A percentile compares a stretch with the other conserved stretches of the same genome.
Conservation (phyloP, 371 early-diverging fungal species). For the Lichtheimia ornata region DNA sequence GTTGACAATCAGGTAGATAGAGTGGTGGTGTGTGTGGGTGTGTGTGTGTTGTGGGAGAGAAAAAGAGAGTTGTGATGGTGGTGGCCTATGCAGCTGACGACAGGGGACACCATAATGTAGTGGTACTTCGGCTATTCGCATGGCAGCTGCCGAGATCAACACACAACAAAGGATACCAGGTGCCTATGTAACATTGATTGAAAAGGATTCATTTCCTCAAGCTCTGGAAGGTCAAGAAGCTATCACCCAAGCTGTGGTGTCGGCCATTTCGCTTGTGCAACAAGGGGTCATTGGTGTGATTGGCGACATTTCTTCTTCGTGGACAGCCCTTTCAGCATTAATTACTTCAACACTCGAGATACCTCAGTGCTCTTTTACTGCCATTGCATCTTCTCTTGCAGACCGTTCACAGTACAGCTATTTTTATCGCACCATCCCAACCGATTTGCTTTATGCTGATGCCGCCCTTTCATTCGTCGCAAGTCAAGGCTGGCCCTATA, state of each 20-base stretch:
- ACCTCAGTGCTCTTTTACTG: conserved; percentile 63
- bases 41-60: background rate
- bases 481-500: conserved; percentile 53
- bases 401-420: conserved; percentile 55
- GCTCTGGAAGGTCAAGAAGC: conserved; percentile 41
- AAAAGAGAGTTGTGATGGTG: background rate
- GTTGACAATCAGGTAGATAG: conserved; percentile 41
- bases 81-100: background rate
- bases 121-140: conserved; percentile 58
- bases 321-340: conserved; percentile 55
- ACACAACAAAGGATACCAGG: conserved; percentile 51
- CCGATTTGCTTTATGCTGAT: conserved; percentile 48
- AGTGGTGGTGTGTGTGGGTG: too few species aligned
- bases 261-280: conserved; percentile 56
- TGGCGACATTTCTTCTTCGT: conserved; percentile 63
- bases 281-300: conserved; percentile 58
- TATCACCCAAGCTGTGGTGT: conserved; percentile 54
- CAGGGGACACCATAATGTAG: conserved; percentile 22
- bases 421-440: conserved; percentile 59
- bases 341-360: conserved; percentile 61
- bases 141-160: conserved; percentile 62
- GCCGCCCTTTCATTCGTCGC: conserved; percentile 53
- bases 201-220: conserved; percentile 60
- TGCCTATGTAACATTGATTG: conserved; percentile 57
- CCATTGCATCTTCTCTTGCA: conserved; percentile 57